Conservation (phyloP, 2,329 filamentous ascomycete species). For the Sporothrix curviconia region DNA sequence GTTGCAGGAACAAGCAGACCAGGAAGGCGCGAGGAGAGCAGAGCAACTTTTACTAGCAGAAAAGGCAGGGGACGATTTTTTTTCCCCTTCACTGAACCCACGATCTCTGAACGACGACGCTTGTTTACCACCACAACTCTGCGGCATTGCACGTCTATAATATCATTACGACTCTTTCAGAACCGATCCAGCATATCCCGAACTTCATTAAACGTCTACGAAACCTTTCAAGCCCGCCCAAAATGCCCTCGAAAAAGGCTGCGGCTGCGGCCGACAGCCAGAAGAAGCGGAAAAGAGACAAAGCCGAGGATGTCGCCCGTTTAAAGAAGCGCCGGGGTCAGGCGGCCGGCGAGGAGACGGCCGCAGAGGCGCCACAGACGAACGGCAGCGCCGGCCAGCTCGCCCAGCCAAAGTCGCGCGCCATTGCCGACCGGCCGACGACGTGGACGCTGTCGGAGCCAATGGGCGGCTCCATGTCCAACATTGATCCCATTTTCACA, state of each 20-base stretch:
- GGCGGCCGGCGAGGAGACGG: constrained; percentile 1
- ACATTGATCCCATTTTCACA: constrained; percentile 58
- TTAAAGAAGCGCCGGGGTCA: constrained; percentile 18
- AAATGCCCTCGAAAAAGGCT: constrained; percentile 21
- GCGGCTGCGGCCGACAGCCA: constrained; percentile 24
- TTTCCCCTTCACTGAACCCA: background rate
- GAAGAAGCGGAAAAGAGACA: constrained; percentile 30
- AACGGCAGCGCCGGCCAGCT: background rate
- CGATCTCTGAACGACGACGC: background rate
- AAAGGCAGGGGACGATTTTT: background rate
- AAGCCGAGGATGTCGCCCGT: constrained; percentile 23
- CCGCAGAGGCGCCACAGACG: background rate
- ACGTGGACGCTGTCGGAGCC: constrained; percentile 57
- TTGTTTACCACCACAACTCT: background rate
- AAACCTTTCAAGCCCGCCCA: background rate
- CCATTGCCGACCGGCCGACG: constrained; percentile 11
- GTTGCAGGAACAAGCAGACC: background rate
- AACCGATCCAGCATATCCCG: background rate
- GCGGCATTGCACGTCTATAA: background rate
- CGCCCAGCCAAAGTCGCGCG: constrained; percentile 2
- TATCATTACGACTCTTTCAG: background rate
- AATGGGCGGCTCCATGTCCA: constrained; percentile 58
- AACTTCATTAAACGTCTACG: background rate
- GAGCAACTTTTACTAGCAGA: background rate
- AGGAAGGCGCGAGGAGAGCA: background rate